These are phyloP conservation scores for Pythium dissotocum DNA, from an alignment of 352 stramenopile genomes.

Conservation along the genomic window DNA sequence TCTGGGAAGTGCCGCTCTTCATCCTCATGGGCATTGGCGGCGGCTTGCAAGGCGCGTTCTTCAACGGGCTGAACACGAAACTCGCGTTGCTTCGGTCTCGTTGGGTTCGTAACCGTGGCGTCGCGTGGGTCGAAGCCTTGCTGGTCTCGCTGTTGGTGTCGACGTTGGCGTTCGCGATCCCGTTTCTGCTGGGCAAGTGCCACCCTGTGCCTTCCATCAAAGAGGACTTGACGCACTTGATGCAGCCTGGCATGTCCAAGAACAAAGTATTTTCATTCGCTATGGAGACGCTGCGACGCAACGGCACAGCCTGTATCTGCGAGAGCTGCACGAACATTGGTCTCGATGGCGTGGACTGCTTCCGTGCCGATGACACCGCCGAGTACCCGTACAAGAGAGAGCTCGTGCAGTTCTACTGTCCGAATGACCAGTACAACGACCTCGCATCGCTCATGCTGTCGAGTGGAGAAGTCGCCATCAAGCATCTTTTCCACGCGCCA, in stretches of 20 bases:
- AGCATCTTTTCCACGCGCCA: constrained; percentile 94
- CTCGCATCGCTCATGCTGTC: constrained; percentile 95
- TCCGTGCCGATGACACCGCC: constrained; percentile 63
- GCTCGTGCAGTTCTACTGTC: constrained; percentile 95
- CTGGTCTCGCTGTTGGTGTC: constrained; percentile 62
- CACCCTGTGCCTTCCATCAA: constrained; percentile 52
- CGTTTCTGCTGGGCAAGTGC: constrained; percentile 70
- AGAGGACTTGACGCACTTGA: constrained; percentile 54
- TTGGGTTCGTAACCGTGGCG: constrained; percentile 56
- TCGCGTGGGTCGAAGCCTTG: constrained; percentile 63
- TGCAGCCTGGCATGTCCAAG: constrained; percentile 34
- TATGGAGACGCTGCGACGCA: constrained; percentile 68
- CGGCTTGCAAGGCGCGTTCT: constrained; percentile 81
- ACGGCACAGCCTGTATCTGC: constrained; percentile 70
- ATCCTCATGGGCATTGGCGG: constrained; percentile 85
- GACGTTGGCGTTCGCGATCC: constrained; percentile 58
- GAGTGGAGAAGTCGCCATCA: constrained; percentile 92
- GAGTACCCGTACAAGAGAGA: constrained; percentile 85
- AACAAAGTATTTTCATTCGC: constrained; percentile 70
- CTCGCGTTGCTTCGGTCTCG: constrained; percentile 49
- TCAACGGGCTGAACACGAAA: constrained; percentile 71
- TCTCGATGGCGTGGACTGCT: constrained; percentile 58
- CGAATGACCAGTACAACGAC: constrained; percentile 96
- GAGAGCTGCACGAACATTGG: constrained; percentile 56
- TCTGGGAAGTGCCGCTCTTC: constrained; percentile 88